These are phyloP conservation scores for Linnemannia schmuckeri DNA, from an alignment of 192 early-diverging fungal genomes.

Conservation along the genomic window DNA sequence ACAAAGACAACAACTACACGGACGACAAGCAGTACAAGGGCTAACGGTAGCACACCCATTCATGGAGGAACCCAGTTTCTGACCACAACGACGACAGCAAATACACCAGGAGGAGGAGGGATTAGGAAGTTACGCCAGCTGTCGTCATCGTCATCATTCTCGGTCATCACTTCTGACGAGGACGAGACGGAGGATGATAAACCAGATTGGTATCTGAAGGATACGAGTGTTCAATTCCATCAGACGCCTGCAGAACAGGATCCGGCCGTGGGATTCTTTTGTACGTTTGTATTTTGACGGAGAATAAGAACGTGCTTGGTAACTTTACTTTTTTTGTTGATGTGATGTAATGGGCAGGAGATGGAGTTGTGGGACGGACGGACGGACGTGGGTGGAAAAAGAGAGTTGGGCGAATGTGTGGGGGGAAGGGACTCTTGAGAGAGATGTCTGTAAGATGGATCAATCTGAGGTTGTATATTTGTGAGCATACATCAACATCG, in stretches of 20 bases:
- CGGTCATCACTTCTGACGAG: neutral
- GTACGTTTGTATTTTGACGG: constrained; percentile 15
- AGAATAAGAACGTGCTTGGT: no score
- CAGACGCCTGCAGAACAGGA: constrained; percentile 36
- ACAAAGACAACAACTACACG: neutral
- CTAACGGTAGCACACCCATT: neutral
- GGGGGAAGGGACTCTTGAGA: no score
- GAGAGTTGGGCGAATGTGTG: no score
- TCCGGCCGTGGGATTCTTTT: constrained; percentile 50
- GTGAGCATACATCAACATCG: no score
- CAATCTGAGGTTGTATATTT: no score
- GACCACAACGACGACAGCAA: neutral
- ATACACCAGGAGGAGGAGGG: neutral
- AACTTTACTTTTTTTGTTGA: neutral
- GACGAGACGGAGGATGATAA: constrained; percentile 10
- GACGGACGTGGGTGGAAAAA: no score
- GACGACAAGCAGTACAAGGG: neutral
- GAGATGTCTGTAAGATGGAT: no score
- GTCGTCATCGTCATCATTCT: neutral
- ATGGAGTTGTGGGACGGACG: no score
- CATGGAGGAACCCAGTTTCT: neutral
- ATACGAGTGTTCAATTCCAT: constrained; percentile 37
- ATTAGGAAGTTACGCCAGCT: neutral
- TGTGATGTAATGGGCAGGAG: neutral
- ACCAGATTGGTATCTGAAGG: constrained; percentile 36